Conservation (phyloP, 2,329 filamentous ascomycete genomes). For the Arthrobotrys sinensis region DNA sequence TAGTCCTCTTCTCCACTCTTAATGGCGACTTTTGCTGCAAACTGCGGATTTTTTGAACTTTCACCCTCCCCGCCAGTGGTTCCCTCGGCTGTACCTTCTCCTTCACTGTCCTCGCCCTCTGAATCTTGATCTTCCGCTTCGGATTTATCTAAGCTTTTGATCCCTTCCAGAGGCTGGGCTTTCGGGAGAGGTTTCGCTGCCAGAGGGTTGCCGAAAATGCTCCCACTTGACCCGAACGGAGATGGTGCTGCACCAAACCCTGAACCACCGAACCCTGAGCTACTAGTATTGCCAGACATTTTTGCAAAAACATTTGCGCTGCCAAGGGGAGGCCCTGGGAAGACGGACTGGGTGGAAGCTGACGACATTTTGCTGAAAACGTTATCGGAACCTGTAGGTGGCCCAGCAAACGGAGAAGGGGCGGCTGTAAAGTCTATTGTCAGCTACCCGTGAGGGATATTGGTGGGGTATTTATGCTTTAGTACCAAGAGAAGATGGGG, state of each 20-base stretch:
- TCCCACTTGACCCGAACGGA: slow-evolving; percentile 38
- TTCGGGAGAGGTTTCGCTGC: slow-evolving; percentile 48
- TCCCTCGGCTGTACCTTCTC: slow-evolving; percentile 2
- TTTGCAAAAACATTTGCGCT: slow-evolving; percentile 52
- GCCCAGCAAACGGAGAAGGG: slow-evolving; percentile 49
- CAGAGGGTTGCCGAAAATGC: slow-evolving; percentile 43
- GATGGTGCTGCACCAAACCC: slow-evolving; percentile 44
- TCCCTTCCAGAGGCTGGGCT: slow-evolving; percentile 49
- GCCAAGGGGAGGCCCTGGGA: slow-evolving; percentile 32
- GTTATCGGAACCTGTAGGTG: slow-evolving; percentile 49
- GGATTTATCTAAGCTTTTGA: slow-evolving; percentile 27
- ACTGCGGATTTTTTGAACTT: slow-evolving; percentile 15
- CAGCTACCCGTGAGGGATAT: not conserved
- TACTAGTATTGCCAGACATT: slow-evolving; percentile 42
- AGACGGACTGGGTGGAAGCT: slow-evolving; percentile 27
- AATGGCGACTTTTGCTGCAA: slow-evolving; percentile 25
- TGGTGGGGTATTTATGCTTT: not conserved
- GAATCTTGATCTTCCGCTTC: slow-evolving; percentile 36
- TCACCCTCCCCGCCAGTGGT: not conserved
- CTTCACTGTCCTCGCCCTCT: slow-evolving; percentile 32
- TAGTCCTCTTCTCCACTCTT: slow-evolving; percentile 59
- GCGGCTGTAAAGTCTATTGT: slow-evolving; percentile 14
- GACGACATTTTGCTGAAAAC: slow-evolving; percentile 54
- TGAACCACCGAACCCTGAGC: slow-evolving; percentile 32
- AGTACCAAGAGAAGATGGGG: slow-evolving; percentile 42